Base-by-base conservation (phyloP, 176 grass and related monocot genomes). In the Puya raimondii region DNA sequence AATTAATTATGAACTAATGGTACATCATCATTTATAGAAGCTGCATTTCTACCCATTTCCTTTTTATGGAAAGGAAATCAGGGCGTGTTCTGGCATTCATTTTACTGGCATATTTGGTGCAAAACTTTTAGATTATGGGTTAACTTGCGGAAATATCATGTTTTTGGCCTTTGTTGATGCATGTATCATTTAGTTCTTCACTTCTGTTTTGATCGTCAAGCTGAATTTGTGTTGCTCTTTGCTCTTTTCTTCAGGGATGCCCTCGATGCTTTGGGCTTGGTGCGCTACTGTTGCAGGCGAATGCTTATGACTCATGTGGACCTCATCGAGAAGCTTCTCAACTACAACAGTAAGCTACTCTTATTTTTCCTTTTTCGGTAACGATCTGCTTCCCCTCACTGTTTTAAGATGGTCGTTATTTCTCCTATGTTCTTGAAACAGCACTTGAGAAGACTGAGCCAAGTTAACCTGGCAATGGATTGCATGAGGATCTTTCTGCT, bases 251-350 rank as follows among this genome's bases (percentile, higher is more conserved):
- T 11, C 69, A 96, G 92, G 26, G 92, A 96, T 92, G 92, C 92
- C 77, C 49, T 96, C 23, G 92, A 96, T 77, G 86, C 86, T 54
- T 74, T 96, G 86, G 79, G 84, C 33, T 80, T 92, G 73, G 86
- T 89, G 11, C 88, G 92, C 47, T 96, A 96, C 71, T 96, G 92
- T 78, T 96, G 92, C 67, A 73, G 92, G 73, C 72, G 84, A 63
- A 96, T 96, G 92, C 88, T 96, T 20, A 96, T 96, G 92, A 96
- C 92, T 54, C 92, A 96, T 92, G 92, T 96, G 70, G 92, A 96
- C 64, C 92, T 92, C 67, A 96, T 92, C 0, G 88, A 96, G 64
- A 96, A 96, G 76, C 76, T 96, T 71, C 88, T 96, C 23, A 96
- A 92, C 76, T 96, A 96, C 81, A 96, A 92, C 70, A 89, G 92